phyloP scores from a whole-genome alignment of 2,329 filamentous ascomycete genomes.

The Xylaria sp. region DNA sequence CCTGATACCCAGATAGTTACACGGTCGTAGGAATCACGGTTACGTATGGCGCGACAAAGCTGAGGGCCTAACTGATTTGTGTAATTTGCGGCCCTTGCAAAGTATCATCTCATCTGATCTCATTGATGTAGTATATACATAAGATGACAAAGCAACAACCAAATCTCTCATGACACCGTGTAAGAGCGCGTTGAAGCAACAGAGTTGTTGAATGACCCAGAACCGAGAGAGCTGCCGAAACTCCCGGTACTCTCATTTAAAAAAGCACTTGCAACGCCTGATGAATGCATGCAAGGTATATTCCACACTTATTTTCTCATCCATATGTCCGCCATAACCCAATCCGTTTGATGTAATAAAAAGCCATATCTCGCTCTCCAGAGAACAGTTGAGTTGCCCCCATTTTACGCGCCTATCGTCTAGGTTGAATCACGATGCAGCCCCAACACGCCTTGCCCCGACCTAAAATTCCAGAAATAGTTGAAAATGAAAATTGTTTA shows the following conservation, averaged over 20 bases:
- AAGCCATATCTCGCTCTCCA: conserved; percentile 39
- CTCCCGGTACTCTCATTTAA: conserved; percentile 42
- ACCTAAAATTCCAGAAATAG: conserved; percentile 24
- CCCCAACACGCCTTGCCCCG: conserved; percentile 33
- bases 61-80: not conserved
- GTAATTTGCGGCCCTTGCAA: not conserved
- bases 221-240: conserved; percentile 44
- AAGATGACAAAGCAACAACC: conserved; percentile 14
- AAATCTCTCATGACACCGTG: not conserved
- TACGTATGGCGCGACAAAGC: not conserved
- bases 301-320: conserved; percentile 17
- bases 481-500: conserved; percentile 52
- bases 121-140: conserved; percentile 29
- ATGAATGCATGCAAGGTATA: conserved; percentile 47
- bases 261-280: conserved; percentile 49
- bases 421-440: conserved; percentile 48
- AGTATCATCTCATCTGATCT: conserved; percentile 9
- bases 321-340: conserved; percentile 25
- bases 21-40: not conserved
- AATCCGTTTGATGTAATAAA: conserved; percentile 38
- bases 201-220: conserved; percentile 46
- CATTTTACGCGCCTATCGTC: conserved; percentile 39
- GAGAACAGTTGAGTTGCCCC: conserved; percentile 51
- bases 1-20: not conserved
- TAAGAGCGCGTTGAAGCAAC: conserved; percentile 56